Percentiles rank a stretch among this genome's conserved stretches.
Conservation (phyloP, 1,284 basidiomycete genomes). For the Ceratobasidium sp. region DNA sequence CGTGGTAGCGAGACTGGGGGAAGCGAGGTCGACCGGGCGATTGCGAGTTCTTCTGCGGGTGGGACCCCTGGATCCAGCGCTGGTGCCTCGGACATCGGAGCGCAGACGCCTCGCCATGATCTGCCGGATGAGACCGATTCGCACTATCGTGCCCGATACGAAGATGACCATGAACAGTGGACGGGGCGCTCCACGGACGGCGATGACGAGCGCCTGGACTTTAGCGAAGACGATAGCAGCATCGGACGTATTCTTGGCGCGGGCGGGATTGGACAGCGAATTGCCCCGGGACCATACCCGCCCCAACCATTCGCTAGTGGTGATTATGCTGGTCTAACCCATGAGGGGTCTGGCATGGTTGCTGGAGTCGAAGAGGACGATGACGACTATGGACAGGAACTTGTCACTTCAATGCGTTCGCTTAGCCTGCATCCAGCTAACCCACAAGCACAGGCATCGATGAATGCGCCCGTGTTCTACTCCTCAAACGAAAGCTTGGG, state of each 20-base stretch:
- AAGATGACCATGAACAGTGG: constrained; percentile 40
- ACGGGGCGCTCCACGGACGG: constrained; percentile 39
- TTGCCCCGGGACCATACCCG: constrained; percentile 22
- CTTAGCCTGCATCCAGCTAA: constrained; percentile 34
- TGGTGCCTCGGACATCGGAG: constrained; percentile 37
- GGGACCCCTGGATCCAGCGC: constrained; percentile 42
- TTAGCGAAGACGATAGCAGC: constrained; percentile 41
- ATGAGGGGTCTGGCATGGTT: constrained; percentile 22
- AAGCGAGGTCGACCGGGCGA: constrained; percentile 42
- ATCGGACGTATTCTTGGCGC: constrained; percentile 46
- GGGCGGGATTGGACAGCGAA: constrained; percentile 42
- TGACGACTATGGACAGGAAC: constrained; percentile 32
- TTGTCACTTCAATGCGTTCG: constrained; percentile 24
- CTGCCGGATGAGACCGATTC: constrained; percentile 40
- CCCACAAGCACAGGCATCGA: constrained; percentile 14
- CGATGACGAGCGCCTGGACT: constrained; percentile 37
- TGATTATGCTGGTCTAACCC: constrained; percentile 1
- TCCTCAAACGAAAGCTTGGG: constrained; percentile 40
- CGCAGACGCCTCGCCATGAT: constrained; percentile 35
- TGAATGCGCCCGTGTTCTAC: constrained; percentile 33
- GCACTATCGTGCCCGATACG: constrained; percentile 19
- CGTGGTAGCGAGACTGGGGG: constrained; percentile 41
- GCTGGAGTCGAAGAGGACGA: constrained; percentile 37
- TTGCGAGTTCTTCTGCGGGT: constrained; percentile 45
- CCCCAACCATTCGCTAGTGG: background rate